Evolutionary conservation across 2,329 filamentous ascomycete genomes (phyloP), one percentile per base, ranked within the genome.

Genomic region (Oidium heveae): DNA sequence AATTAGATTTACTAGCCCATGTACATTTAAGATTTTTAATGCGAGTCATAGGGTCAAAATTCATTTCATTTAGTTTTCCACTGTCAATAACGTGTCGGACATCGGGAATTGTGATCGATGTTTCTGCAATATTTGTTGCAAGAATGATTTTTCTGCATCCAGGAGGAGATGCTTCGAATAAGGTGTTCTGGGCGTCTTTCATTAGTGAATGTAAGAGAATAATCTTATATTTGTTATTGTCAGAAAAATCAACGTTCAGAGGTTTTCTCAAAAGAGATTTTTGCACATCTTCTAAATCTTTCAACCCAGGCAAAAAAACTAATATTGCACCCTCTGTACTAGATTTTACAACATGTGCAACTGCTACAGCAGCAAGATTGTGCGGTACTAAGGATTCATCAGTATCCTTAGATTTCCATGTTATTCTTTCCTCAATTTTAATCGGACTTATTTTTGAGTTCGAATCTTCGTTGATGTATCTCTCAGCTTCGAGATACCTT

Each of bases 41-140:
- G 64, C 93, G 91, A 65, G 80, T 89, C 57, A 80, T 74, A 0
- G 85, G 78, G 64, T 95, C 88, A 61, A 87, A 96, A 63, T 83
- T 86, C 0, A 85, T 94, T 67, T 96, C 87, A 64, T 95, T 95
- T 58, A 95, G 87, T 56, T 86, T 81, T 28, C 91, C 89, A 13
- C 83, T 89, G 66, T 96, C 91, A 58, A 98, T 87, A 52, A 96
- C 91, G 4, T 86, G 87, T 3, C 94, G 82, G 52, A 96, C 83
- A 64, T 96, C 91, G 62, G 94, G 86, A 56, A 98, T 96, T 0
- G 91, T 96, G 65, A 96, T 94, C 2, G 89, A 96, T 0, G 91
- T 96, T 67, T 98, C 91, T 2, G 91, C 91, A 6, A 96, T 88
- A 62, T 96, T 96, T 54, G 91, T 96, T 0, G 89, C 85, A 5